These are phyloP conservation scores for Colletotrichum lentis DNA, from an alignment of 2,329 filamentous ascomycete genomes.

Conservation along the genomic window DNA sequence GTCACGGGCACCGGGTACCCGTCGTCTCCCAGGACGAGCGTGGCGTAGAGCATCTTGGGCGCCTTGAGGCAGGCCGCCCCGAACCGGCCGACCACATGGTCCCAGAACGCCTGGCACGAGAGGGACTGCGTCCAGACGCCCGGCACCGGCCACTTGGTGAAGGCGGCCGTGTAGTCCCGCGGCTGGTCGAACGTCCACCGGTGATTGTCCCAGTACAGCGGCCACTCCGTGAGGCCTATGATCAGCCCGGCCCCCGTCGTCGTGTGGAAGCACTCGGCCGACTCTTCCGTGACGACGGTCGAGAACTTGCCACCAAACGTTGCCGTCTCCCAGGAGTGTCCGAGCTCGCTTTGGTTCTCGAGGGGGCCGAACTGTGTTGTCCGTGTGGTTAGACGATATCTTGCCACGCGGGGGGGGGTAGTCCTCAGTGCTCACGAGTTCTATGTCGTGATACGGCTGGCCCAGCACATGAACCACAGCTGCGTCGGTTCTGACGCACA, in stretches of 20 bases:
- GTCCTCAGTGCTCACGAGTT: background rate
- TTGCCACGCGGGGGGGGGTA: too few species aligned
- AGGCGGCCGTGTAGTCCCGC: background rate
- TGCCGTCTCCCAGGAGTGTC: background rate
- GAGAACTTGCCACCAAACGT: background rate
- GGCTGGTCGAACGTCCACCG: background rate
- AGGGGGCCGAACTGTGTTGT: background rate
- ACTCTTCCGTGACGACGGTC: background rate
- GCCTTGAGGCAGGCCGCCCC: background rate
- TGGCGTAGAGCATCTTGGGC: background rate
- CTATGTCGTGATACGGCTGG: background rate
- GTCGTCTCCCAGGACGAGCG: background rate
- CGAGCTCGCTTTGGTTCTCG: slow-evolving; percentile 1
- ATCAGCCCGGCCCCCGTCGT: background rate
- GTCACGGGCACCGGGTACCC: background rate
- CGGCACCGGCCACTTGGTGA: slow-evolving; percentile 3
- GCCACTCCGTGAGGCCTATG: background rate
- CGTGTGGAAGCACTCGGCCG: background rate
- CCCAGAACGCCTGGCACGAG: slow-evolving; percentile 5
- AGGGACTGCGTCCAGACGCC: background rate
- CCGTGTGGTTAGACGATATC: background rate
- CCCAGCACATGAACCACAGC: background rate
- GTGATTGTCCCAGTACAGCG: background rate
- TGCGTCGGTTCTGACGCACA: background rate
- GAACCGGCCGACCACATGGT: background rate